Percentiles rank a stretch among this genome's conserved stretches.
Conservation (phyloP, 305 asterid genomes). For the Ajuga reptans region DNA sequence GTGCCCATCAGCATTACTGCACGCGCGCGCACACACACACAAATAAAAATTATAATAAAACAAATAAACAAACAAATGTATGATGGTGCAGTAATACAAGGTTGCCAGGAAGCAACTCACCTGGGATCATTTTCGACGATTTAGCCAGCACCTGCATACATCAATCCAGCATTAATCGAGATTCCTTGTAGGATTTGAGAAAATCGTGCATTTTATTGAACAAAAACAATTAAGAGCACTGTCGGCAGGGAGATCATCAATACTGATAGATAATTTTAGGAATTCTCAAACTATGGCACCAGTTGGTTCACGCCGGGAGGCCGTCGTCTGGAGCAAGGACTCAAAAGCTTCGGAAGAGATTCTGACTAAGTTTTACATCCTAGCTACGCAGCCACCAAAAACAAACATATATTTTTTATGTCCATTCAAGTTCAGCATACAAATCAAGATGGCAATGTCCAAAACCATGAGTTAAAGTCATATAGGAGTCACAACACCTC, state of each 20-base stretch:
- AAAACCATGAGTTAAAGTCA: not conserved
- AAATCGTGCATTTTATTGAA: not conserved
- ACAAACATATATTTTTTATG: not conserved
- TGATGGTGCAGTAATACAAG: too few relatives aligned
- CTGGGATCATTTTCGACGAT: slow-evolving; percentile 99
- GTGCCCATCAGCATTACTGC: slow-evolving; percentile 99
- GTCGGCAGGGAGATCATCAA: not conserved
- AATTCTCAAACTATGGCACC: too few relatives aligned
- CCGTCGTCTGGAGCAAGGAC: too few relatives aligned
- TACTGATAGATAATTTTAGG: not conserved
- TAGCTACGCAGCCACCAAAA: too few relatives aligned
- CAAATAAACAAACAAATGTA: too few relatives aligned
- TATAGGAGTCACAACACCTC: not conserved
- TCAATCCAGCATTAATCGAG: slow-evolving; percentile 22
- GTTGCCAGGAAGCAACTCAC: slow-evolving; percentile 34
- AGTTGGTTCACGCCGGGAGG: too few relatives aligned
- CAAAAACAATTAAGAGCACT: not conserved
- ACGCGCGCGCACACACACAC: not conserved
- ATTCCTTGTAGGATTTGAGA: not conserved
- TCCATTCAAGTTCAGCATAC: not conserved
- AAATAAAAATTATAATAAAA: too few relatives aligned
- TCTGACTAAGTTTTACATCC: not conserved
- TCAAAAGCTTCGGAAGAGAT: too few relatives aligned
- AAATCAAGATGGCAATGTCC: not conserved
- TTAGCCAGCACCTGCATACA: slow-evolving; percentile 84